phyloP scores from a whole-genome alignment of 2,329 filamentous ascomycete genomes.

The Cercospora nicotianae region DNA sequence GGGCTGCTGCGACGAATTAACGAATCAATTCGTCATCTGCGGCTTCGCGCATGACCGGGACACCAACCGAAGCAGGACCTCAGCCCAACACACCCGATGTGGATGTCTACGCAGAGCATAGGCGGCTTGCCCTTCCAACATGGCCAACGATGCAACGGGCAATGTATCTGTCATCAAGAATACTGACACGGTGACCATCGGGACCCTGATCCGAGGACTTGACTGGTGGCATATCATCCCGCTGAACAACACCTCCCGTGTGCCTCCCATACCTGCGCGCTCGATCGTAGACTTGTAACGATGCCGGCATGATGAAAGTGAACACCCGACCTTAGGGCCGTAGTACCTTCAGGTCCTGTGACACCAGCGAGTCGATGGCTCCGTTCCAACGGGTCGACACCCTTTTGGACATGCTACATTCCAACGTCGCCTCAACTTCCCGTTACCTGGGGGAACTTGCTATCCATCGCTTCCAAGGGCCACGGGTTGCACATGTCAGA shows the following conservation, averaged over 20 bases:
- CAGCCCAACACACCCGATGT: background rate
- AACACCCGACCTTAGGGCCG: background rate
- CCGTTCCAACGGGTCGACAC: slow-evolving; percentile 11
- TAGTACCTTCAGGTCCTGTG: slow-evolving; percentile 2
- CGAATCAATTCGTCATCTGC: background rate
- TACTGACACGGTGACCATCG: background rate
- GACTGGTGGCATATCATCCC: background rate
- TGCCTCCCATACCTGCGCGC: background rate
- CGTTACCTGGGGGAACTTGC: slow-evolving; percentile 30
- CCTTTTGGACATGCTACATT: slow-evolving; percentile 19
- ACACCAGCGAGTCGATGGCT: background rate
- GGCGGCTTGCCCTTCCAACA: background rate
- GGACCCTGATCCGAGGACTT: background rate
- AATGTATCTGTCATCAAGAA: background rate
- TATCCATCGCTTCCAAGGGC: background rate
- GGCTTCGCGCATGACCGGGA: background rate
- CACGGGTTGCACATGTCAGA: slow-evolving; percentile 21
- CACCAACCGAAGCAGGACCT: background rate
- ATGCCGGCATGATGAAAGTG: background rate
- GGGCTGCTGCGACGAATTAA: background rate
- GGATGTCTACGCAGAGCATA: background rate
- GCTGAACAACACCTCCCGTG: background rate
- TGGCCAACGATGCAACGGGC: background rate
- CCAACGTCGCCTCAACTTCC: slow-evolving; percentile 18
- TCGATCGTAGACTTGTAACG: background rate